Percentiles rank a stretch among this genome's conserved stretches.
phyloP scores from a whole-genome alignment of 2,329 filamentous ascomycete genomes.

The Botrytis elliptica region DNA sequence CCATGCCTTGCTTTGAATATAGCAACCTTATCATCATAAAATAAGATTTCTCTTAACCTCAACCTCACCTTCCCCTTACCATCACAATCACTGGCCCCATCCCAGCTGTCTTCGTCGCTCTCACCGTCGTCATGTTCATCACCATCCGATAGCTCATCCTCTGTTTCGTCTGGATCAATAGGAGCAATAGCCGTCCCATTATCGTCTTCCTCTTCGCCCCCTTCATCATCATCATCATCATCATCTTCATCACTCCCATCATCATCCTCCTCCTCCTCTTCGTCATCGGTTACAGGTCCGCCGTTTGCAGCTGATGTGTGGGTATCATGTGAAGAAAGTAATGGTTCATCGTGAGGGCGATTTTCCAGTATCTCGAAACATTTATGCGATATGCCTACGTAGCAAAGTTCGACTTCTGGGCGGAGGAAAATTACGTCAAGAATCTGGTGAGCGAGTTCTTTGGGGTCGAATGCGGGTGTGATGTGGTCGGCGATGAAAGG shows the following conservation, averaged over 20 bases:
- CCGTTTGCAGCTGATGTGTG: constrained; percentile 39
- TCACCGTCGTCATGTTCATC: constrained; percentile 40
- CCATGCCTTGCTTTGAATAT: constrained; percentile 69
- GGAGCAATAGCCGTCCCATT: constrained; percentile 37
- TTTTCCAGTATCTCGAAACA: constrained; percentile 80
- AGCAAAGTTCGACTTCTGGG: constrained; percentile 74
- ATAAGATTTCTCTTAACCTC: constrained; percentile 73
- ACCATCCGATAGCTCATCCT: constrained; percentile 42
- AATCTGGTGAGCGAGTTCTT: constrained; percentile 73
- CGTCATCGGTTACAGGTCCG: constrained; percentile 44
- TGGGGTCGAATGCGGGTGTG: constrained; percentile 55
- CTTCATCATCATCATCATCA: constrained; percentile 41
- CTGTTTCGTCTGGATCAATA: constrained; percentile 41
- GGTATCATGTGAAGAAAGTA: constrained; percentile 30
- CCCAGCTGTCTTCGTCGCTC: constrained; percentile 49
- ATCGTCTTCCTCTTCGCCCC: constrained; percentile 44
- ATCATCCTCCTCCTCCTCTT: constrained; percentile 48
- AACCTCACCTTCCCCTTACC: constrained; percentile 48
- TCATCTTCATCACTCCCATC: constrained; percentile 48
- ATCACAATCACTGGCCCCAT: constrained; percentile 48
- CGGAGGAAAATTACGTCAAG: constrained; percentile 75
- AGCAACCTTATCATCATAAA: constrained; percentile 79
- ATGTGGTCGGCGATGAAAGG: constrained; percentile 64
- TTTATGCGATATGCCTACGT: constrained; percentile 72
- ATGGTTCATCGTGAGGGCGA: constrained; percentile 46